Evolutionary conservation across 1,284 basidiomycete genomes (phyloP).

Genomic region (Trichosporon sp.): DNA sequence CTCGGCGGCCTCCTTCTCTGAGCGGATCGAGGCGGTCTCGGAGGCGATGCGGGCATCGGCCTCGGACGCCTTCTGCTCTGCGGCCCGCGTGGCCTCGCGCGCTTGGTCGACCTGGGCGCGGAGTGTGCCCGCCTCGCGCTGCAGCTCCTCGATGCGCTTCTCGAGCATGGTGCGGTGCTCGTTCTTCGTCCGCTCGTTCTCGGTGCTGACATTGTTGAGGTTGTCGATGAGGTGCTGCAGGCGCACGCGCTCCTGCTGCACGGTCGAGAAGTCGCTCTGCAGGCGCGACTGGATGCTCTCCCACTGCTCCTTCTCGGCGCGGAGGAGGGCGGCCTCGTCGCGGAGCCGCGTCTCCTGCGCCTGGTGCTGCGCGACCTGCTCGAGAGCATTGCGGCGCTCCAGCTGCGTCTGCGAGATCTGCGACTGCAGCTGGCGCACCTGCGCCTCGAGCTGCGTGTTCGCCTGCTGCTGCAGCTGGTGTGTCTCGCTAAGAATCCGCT

Average conservation of each 20-base stretch:
- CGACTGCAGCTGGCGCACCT: constrained; percentile 34
- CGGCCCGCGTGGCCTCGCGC: constrained; percentile 61
- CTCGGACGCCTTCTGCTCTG: constrained; percentile 28
- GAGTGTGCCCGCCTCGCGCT: constrained; percentile 61
- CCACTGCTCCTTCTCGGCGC: constrained; percentile 87
- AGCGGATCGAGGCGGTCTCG: constrained; percentile 29
- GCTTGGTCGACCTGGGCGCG: constrained; percentile 70
- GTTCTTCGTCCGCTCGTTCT: constrained; percentile 72
- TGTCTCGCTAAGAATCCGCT: constrained; percentile 40
- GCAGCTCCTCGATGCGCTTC: constrained; percentile 68
- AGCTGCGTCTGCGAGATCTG: constrained; percentile 32
- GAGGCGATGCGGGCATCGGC: constrained; percentile 33
- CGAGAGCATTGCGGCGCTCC: constrained; percentile 37
- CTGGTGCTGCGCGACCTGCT: constrained; percentile 47
- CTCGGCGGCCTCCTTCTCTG: constrained; percentile 36
- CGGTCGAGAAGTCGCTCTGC: constrained; percentile 72
- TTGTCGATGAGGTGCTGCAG: constrained; percentile 80
- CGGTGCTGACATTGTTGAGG: constrained; percentile 80
- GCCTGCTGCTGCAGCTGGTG: constrained; percentile 43
- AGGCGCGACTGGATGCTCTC: constrained; percentile 72
- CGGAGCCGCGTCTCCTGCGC: constrained; percentile 68
- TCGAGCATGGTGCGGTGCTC: constrained; percentile 76
- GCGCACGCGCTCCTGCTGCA: constrained; percentile 73
- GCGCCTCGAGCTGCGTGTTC: constrained; percentile 30
- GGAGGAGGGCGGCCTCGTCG: constrained; percentile 75